Conservation (phyloP, 176 grass and related monocot species). For the Eleusine coracana region DNA sequence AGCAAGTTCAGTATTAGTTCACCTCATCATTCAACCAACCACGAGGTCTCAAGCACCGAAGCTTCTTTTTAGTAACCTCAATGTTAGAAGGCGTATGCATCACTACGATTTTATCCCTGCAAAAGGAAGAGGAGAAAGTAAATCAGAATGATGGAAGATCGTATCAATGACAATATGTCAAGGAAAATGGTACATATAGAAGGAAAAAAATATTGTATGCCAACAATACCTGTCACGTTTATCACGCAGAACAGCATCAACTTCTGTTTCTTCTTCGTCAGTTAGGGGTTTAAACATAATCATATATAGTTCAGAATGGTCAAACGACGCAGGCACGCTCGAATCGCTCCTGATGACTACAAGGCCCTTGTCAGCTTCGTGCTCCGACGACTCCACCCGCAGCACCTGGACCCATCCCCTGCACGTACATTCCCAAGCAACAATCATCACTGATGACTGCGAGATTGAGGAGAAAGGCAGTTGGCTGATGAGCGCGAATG, state of each 20-base stretch:
- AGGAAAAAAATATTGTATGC: conserved; percentile 18
- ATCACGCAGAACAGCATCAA: conserved; percentile 44
- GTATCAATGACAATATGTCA: conserved; percentile 13
- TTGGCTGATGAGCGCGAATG: conserved; percentile 16
- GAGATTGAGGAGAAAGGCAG: conserved; percentile 32
- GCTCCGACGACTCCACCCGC: conserved; percentile 30
- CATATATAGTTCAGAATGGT: conserved; percentile 32
- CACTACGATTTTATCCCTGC: conserved; percentile 56
- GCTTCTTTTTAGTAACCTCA: conserved; percentile 59
- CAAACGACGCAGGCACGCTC: neutral
- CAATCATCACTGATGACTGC: conserved; percentile 4
- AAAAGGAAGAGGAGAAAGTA: conserved; percentile 23
- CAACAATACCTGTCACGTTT: conserved; percentile 43
- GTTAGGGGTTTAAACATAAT: conserved; percentile 62
- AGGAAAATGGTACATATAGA: neutral
- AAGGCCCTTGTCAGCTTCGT: conserved; percentile 6
- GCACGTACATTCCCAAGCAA: conserved; percentile 14
- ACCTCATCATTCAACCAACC: conserved; percentile 90
- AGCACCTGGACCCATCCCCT: conserved; percentile 6
- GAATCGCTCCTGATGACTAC: conserved; percentile 5
- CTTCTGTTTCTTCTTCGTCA: conserved; percentile 62
- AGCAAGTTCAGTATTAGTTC: conserved; percentile 27
- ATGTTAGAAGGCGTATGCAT: conserved; percentile 66
- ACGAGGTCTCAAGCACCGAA: conserved; percentile 60
- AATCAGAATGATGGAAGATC: conserved; percentile 24